These are phyloP conservation scores for Pseudopithomyces chartarum DNA, from an alignment of 2,329 filamentous ascomycete species.

Conservation along the genomic window DNA sequence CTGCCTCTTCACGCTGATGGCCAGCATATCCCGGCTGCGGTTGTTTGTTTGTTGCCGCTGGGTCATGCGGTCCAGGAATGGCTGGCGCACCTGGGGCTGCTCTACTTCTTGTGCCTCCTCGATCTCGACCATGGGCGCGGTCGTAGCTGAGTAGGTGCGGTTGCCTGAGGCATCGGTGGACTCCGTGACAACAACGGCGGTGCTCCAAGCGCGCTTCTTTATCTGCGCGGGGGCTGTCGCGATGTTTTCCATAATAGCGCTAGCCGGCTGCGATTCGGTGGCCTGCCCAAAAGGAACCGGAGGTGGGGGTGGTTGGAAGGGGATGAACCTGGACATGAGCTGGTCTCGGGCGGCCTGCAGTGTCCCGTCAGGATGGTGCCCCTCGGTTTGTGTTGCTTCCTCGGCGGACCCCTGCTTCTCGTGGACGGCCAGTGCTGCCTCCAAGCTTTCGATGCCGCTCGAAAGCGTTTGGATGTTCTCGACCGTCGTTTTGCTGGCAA, in stretches of 20 bases:
- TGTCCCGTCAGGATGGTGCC: constrained; percentile 43
- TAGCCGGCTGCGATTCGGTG: constrained; percentile 21
- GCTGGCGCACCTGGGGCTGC: constrained; percentile 44
- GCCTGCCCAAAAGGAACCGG: constrained; percentile 64
- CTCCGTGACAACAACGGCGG: constrained; percentile 59
- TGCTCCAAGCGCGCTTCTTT: constrained; percentile 47
- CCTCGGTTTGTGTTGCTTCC: constrained; percentile 41
- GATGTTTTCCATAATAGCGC: constrained; percentile 19
- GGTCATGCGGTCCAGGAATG: constrained; percentile 74
- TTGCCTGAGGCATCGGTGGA: constrained; percentile 56
- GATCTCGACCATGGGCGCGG: constrained; percentile 54
- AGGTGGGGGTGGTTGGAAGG: constrained; percentile 83
- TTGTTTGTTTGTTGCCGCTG: constrained; percentile 66
- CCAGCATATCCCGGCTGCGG: constrained; percentile 66
- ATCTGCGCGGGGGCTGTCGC: constrained; percentile 33
- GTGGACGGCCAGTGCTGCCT: constrained; percentile 36
- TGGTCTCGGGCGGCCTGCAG: constrained; percentile 45
- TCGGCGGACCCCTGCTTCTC: constrained; percentile 43
- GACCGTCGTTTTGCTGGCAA: constrained; percentile 54
- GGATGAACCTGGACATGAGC: constrained; percentile 62
- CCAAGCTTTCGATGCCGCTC: constrained; percentile 46
- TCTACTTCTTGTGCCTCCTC: constrained; percentile 40
- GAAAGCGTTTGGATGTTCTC: constrained; percentile 53
- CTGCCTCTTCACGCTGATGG: constrained; percentile 90
- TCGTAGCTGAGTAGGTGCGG: constrained; percentile 57